Percentiles rank a stretch among this genome's conserved stretches.
These are phyloP conservation scores for Leishmania guyanensis DNA, from an alignment of 208 protist species.

Conservation along the genomic window DNA sequence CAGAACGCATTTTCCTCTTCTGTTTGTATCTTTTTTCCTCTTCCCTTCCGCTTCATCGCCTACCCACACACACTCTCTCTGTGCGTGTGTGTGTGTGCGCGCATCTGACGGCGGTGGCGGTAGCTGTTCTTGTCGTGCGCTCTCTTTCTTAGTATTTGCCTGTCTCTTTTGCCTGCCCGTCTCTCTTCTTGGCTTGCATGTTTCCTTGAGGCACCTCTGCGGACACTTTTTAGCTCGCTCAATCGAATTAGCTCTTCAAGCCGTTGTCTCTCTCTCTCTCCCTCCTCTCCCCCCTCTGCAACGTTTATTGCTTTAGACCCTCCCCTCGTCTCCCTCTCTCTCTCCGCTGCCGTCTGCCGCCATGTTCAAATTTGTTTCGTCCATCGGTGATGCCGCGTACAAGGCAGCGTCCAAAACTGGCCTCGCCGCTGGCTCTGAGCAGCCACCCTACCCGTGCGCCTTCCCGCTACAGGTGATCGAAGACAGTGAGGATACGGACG, in stretches of 20 bases:
- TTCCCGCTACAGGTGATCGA: slow-evolving; percentile 70
- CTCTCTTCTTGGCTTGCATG: neutral
- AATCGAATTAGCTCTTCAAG: neutral
- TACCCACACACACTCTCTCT: neutral
- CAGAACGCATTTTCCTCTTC: too few species aligned
- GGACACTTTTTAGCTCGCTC: neutral
- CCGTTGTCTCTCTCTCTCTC: slow-evolving; percentile 8
- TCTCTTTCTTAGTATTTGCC: neutral
- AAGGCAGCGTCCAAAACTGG: slow-evolving; percentile 76
- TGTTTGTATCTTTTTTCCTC: neutral
- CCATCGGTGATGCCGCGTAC: slow-evolving; percentile 75
- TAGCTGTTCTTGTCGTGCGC: neutral
- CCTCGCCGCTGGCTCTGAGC: slow-evolving; percentile 65
- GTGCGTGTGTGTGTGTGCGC: neutral
- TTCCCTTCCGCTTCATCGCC: slow-evolving; percentile 2
- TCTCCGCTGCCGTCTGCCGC: neutral
- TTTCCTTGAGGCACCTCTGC: neutral
- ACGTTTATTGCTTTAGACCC: neutral
- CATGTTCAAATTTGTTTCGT: slow-evolving; percentile 76
- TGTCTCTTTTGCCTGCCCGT: slow-evolving; percentile 3
- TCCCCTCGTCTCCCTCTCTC: neutral
- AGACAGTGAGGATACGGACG: slow-evolving; percentile 39
- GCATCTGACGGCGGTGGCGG: neutral
- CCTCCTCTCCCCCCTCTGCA: slow-evolving; percentile 3
- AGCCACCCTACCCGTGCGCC: slow-evolving; percentile 86